Evolutionary conservation across 371 early-diverging fungal genomes (phyloP).

Genomic region (Haplosporangium sp.): DNA sequence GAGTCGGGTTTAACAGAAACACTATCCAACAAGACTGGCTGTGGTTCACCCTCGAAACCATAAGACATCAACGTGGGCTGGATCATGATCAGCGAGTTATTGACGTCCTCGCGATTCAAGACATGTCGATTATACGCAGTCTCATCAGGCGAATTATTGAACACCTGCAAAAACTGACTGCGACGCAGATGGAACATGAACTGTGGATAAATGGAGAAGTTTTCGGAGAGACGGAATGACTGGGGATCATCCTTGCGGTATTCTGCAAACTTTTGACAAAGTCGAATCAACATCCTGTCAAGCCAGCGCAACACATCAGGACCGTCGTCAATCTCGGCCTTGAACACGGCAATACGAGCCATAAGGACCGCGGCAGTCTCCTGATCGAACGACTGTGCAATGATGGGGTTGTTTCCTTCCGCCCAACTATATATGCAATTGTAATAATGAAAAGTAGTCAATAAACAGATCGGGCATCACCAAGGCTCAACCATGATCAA

Average conservation of each 20-base stretch:
- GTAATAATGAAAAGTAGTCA: no score
- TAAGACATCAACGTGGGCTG: conserved; percentile 98
- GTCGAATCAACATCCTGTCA: conserved; percentile 98
- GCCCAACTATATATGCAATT: conserved; percentile 69
- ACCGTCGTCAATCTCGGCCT: conserved; percentile 98
- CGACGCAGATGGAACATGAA: conserved; percentile 99
- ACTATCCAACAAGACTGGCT: conserved; percentile 98
- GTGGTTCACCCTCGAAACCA: conserved; percentile 88
- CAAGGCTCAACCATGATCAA: not conserved
- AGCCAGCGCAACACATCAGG: conserved; percentile 99
- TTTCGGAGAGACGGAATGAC: conserved; percentile 92
- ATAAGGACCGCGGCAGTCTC: conserved; percentile 99
- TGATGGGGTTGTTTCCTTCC: conserved; percentile 89
- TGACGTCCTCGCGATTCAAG: conserved; percentile 94
- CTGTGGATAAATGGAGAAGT: conserved; percentile 99
- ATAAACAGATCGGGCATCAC: no score
- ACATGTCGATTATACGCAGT: conserved; percentile 98
- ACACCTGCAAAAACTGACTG: conserved; percentile 98
- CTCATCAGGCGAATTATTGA: conserved; percentile 99
- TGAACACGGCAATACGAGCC: conserved; percentile 98
- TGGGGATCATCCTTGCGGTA: conserved; percentile 97
- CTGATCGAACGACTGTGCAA: conserved; percentile 97
- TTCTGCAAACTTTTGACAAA: conserved; percentile 97
- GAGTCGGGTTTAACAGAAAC: conserved; percentile 96
- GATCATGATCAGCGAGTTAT: conserved; percentile 98